A percentile compares a stretch with the other conserved stretches of the same genome.
These are phyloP conservation scores for Hortiboletus flavorubellus DNA, from an alignment of 768 basidiomycete species.

Conservation along the genomic window DNA sequence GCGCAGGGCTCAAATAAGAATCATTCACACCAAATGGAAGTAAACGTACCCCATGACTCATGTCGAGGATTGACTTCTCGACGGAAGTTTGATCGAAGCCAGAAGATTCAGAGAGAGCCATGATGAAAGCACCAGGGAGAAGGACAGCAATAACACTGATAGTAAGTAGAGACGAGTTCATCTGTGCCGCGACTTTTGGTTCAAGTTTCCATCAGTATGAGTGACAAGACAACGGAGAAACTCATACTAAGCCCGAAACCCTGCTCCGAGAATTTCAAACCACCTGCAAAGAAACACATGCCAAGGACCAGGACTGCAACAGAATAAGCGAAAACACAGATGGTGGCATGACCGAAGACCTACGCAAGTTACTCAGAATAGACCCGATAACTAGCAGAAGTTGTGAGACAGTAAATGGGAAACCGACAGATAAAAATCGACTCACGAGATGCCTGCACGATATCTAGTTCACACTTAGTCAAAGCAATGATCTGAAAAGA, in stretches of 20 bases:
- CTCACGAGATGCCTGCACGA: constrained; percentile 79
- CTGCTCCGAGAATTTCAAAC: constrained; percentile 71
- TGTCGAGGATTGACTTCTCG: constrained; percentile 54
- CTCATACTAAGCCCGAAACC: constrained; percentile 66
- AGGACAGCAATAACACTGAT: constrained; percentile 75
- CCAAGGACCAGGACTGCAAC: constrained; percentile 75
- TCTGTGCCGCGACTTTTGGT: constrained; percentile 57
- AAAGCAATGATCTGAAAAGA: constrained; percentile 65
- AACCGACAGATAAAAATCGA: not conserved
- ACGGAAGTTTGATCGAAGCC: constrained; percentile 21
- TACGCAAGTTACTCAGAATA: constrained; percentile 75
- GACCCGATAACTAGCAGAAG: constrained; percentile 65
- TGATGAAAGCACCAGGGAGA: constrained; percentile 73
- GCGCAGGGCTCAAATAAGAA: not conserved
- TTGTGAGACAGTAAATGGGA: not conserved
- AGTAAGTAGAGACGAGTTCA: constrained; percentile 72
- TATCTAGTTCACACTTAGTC: constrained; percentile 69
- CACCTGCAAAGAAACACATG: constrained; percentile 82
- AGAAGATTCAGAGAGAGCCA: constrained; percentile 39
- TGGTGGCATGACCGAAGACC: constrained; percentile 16
- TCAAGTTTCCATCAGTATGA: not conserved
- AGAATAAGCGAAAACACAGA: not conserved
- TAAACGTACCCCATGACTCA: constrained; percentile 68
- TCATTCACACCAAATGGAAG: not conserved
- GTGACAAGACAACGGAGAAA: not conserved